These are phyloP conservation scores for Mycogone perniciosa DNA, from an alignment of 2,329 filamentous ascomycete species.

Conservation along the genomic window DNA sequence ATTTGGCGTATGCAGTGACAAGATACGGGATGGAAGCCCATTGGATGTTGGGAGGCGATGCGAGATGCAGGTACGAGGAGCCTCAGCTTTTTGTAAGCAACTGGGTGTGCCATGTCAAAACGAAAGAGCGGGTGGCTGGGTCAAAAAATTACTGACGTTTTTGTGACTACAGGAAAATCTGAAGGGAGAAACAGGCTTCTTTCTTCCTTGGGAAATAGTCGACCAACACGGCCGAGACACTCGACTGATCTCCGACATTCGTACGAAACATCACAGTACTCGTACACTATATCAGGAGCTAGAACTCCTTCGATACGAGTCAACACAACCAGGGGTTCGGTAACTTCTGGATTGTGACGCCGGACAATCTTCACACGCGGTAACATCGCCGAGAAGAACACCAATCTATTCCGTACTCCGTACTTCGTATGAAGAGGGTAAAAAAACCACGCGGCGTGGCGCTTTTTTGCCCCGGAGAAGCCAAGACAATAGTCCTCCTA, in stretches of 20 bases:
- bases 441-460: constrained; percentile 6
- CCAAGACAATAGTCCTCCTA: no score
- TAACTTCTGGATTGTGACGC: not conserved
- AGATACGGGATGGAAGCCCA: not conserved
- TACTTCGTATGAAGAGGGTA: not conserved
- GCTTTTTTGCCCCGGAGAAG: not conserved
- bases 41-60: not conserved
- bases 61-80: constrained; percentile 10
- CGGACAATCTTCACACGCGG: not conserved
- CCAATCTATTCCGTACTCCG: not conserved
- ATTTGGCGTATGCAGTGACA: not conserved
- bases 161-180: no score
- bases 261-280: no score
- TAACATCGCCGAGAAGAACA: constrained; percentile 1
- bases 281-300: no score
- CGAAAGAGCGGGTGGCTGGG: no score
- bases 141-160: no score
- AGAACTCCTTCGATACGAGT: no score
- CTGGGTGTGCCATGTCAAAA: not conserved
- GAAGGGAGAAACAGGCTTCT: no score
- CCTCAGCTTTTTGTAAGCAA: constrained; percentile 1
- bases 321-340: no score
- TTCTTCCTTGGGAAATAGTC: no score
- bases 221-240: no score
- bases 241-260: no score